phyloP scores from a whole-genome alignment of 1,139 yeast genomes.

The Pichia cactophila region DNA sequence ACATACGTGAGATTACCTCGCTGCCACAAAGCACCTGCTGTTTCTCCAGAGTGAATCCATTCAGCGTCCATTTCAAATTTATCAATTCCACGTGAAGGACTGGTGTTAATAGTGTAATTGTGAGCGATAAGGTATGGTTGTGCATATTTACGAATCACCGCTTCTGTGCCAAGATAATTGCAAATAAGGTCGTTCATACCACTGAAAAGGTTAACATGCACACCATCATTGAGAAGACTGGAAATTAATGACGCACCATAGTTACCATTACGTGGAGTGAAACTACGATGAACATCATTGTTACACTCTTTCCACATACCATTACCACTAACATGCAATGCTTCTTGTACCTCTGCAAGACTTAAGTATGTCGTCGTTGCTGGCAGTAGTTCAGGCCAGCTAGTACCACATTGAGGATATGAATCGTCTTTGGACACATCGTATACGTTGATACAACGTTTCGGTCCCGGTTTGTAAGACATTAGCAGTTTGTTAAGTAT shows the following conservation, averaged over 20 bases:
- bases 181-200: constrained; percentile 90
- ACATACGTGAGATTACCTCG: constrained; percentile 75
- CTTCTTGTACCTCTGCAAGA: constrained; percentile 46
- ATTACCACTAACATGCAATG: constrained; percentile 42
- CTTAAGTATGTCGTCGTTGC: constrained; percentile 53
- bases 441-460: constrained; percentile 67
- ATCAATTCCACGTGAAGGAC: constrained; percentile 8
- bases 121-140: neutral
- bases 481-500: constrained; percentile 33
- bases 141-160: constrained; percentile 41
- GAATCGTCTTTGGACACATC: constrained; percentile 65
- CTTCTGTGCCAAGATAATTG: constrained; percentile 70
- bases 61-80: constrained; percentile 22
- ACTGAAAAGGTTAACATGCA: constrained; percentile 68
- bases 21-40: constrained; percentile 44
- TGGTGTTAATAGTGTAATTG: neutral
- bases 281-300: constrained; percentile 42
- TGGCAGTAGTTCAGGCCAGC: constrained; percentile 81
- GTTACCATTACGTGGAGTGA: constrained; percentile 38
- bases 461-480: constrained; percentile 5
- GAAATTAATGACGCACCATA: constrained; percentile 64
- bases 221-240: constrained; percentile 41
- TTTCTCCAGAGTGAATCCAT: constrained; percentile 46
- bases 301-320: constrained; percentile 72
- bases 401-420: constrained; percentile 84